Conservation (phyloP, 2,329 filamentous ascomycete genomes). For the Verticillium nonalfalfae region DNA sequence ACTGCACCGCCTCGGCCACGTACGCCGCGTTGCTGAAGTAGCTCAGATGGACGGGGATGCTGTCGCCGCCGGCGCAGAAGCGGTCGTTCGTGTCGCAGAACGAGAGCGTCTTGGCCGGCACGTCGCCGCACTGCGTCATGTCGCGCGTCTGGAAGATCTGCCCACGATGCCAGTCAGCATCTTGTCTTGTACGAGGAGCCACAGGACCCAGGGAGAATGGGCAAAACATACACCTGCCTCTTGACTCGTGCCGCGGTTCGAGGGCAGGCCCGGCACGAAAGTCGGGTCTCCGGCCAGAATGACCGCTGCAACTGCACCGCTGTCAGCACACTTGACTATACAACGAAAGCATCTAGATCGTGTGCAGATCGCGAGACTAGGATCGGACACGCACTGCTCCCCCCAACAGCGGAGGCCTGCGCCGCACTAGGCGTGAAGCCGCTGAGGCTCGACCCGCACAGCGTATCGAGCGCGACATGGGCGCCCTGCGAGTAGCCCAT, state of each 20-base stretch:
- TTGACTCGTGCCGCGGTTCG: slow-evolving; percentile 28
- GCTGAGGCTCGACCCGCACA: slow-evolving; percentile 21
- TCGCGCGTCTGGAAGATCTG: slow-evolving; percentile 29
- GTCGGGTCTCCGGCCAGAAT: slow-evolving; percentile 34
- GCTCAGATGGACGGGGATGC: slow-evolving; percentile 20
- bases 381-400: slow-evolving; percentile 5
- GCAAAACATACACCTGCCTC: slow-evolving; percentile 26
- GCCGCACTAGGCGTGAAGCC: background rate
- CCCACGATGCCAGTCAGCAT: background rate
- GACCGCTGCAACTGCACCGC: slow-evolving; percentile 28
- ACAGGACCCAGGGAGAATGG: background rate
- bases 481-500: slow-evolving; percentile 36
- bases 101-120: slow-evolving; percentile 26
- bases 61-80: slow-evolving; percentile 28
- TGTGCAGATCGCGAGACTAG: too few relatives aligned
- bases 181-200: background rate
- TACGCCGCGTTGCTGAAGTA: slow-evolving; percentile 21
- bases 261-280: slow-evolving; percentile 26
- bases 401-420: slow-evolving; percentile 14
- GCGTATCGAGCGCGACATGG: slow-evolving; percentile 26
- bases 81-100: slow-evolving; percentile 34
- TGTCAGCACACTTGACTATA: background rate
- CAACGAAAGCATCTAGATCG: slow-evolving; percentile 4
- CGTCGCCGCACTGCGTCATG: slow-evolving; percentile 24
- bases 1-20: background rate